These are phyloP conservation scores for Saxispiralis lemnorum DNA, from an alignment of 495 filamentous ascomycete species.

Conservation along the genomic window DNA sequence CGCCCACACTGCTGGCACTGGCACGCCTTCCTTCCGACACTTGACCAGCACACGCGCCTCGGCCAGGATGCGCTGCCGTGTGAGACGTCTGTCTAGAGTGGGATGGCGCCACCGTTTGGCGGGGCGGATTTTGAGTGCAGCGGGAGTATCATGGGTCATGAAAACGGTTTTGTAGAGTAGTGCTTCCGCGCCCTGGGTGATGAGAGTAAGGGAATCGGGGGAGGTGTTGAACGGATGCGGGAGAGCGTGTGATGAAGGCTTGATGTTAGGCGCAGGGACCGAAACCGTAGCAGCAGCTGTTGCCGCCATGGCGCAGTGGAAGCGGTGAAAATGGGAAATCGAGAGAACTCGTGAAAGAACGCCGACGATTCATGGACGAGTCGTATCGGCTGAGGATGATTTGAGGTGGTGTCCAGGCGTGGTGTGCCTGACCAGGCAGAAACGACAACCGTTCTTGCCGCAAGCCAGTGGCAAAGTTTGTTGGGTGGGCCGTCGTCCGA, in stretches of 20 bases:
- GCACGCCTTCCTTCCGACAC: constrained; percentile 54
- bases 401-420: too few relatives aligned
- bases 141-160: constrained; percentile 48
- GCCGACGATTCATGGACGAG: too few relatives aligned
- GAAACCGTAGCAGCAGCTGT: too few relatives aligned
- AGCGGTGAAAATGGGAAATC: too few relatives aligned
- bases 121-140: constrained; percentile 83
- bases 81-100: constrained; percentile 70
- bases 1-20: constrained; percentile 58
- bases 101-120: constrained; percentile 87
- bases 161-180: constrained; percentile 78
- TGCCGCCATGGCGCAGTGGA: too few relatives aligned
- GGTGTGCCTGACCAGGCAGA: too few relatives aligned
- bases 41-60: constrained; percentile 72
- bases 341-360: too few relatives aligned
- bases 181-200: constrained; percentile 88
- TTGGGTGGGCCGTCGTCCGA: too few relatives aligned
- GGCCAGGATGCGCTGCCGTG: constrained; percentile 64
- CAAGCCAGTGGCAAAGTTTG: too few relatives aligned
- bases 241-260: constrained; percentile 25
- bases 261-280: too few relatives aligned
- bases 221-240: constrained; percentile 45
- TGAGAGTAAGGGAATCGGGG: constrained; percentile 25
- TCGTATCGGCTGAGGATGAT: too few relatives aligned
- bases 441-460: too few relatives aligned